phyloP scores from a whole-genome alignment of 257 asterid species.

The Nicotiana undulata region DNA sequence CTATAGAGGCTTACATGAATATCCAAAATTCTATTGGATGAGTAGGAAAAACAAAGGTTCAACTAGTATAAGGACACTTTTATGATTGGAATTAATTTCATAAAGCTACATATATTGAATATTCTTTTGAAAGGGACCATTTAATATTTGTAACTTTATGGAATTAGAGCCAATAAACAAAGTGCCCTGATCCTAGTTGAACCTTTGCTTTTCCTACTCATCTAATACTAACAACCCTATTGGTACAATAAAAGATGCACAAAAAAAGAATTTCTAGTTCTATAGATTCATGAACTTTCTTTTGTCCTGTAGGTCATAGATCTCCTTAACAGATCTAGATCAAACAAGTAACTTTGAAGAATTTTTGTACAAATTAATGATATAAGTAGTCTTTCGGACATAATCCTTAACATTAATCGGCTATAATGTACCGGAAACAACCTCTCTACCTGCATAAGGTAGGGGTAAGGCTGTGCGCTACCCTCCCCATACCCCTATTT shows the following conservation, averaged over 20 bases:
- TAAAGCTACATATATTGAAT: neutral
- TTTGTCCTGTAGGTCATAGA: neutral
- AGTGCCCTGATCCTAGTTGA: neutral
- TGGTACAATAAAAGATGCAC: neutral
- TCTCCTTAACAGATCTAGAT: neutral
- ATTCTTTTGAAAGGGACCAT: neutral
- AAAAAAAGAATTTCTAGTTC: neutral
- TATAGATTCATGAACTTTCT: neutral
- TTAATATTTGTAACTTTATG: neutral
- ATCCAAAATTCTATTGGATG: neutral
- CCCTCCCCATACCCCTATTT: too few relatives aligned
- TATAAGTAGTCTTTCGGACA: neutral
- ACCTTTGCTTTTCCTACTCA: conserved; percentile 1
- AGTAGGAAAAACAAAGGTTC: neutral
- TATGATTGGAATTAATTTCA: neutral
- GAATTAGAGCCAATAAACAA: neutral
- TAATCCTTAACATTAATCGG: neutral
- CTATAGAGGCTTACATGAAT: neutral
- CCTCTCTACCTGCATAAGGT: too few relatives aligned
- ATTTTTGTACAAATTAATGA: neutral
- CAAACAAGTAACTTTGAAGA: neutral
- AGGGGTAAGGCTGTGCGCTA: too few relatives aligned
- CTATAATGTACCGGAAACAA: neutral
- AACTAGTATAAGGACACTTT: neutral
- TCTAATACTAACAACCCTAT: neutral